Base-by-base conservation (phyloP, 75 land plant genomes). In the Pseudotsuga menziesii region DNA sequence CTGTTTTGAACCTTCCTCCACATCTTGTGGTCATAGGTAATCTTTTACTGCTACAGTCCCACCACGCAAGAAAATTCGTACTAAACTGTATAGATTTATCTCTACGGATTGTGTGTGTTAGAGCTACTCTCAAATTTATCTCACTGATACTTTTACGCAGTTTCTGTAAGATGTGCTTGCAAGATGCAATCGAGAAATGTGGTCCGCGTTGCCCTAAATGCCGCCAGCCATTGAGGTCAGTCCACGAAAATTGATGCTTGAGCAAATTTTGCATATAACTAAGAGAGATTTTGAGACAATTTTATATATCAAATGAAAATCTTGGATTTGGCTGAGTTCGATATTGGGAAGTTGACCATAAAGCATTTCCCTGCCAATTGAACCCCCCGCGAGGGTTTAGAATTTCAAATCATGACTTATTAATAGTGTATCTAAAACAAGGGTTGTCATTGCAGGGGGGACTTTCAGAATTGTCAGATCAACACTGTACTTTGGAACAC, bases 401-500 rank as follows among this genome's bases (percentile, higher is more conserved):
- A 48, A 48, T 48, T 48, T 48, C 54, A 11, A 48, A 48, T 11
- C 54, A 48, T 48, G 54, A 48, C 54, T 12, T 48, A 48, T 48
- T 48, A 9, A 1, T 48, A 48, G 11, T 48, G 12, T 48, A 48
- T 48, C 54, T 48, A 48, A 48, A 48, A 48, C 9, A 48, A 36
- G 36, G 41, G 23, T 72, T 76, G 64, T 72, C 16, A 36, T 76
- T 32, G 22, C 77, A 66, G 72, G 64, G 75, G 64, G 5, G 54
- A 71, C 19, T 59, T 76, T 59, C 23, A 55, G 62, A 79, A 86
- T 62, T 95, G 94, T 76, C 88, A 88, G 14, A 86, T 96, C 62
- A 96, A 94, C 59, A 90, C 94, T 54, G 93, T 94, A 29, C 91
- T 96, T 59, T 96, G 99, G 99, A 96, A 94, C 91, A 96, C 98